These are phyloP conservation scores for Trypanosoma melophagium DNA, from an alignment of 208 protist species.

Conservation along the genomic window DNA sequence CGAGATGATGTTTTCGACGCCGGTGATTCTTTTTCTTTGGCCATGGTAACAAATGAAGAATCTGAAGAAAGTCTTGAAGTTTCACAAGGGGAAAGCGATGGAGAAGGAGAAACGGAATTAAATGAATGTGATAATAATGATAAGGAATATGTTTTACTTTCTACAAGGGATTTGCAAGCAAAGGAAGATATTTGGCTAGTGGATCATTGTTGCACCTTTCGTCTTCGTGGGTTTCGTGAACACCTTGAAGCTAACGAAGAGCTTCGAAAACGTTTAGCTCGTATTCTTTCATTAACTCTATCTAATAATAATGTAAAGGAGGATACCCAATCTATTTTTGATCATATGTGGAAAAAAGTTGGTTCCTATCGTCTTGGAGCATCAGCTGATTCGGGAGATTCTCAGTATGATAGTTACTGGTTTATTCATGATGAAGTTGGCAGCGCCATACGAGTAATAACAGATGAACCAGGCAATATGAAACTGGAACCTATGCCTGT, in stretches of 20 bases:
- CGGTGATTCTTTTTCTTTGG: constrained; percentile 38
- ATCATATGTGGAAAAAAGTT: constrained; percentile 43
- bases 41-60: constrained; percentile 22
- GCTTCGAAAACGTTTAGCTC: constrained; percentile 36
- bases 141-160: constrained; percentile 39
- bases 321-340: constrained; percentile 28
- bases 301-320: constrained; percentile 9
- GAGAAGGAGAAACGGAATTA: constrained; percentile 1
- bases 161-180: constrained; percentile 34
- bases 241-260: constrained; percentile 32
- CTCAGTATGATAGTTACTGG: constrained; percentile 35
- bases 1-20: constrained; percentile 39
- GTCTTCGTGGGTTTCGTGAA: constrained; percentile 31
- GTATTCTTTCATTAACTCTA: constrained; percentile 29
- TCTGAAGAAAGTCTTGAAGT: constrained; percentile 6
- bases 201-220: constrained; percentile 55
- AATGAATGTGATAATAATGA: background rate
- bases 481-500: constrained; percentile 45
- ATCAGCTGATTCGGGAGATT: constrained; percentile 15
- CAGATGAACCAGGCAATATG: constrained; percentile 36
- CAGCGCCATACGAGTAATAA: constrained; percentile 37
- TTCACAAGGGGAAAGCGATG: constrained; percentile 3
- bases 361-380: constrained; percentile 33
- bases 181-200: constrained; percentile 58
- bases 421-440: constrained; percentile 59